Base-by-base conservation (phyloP, 1,139 yeast species). In the Geotrichum fermentans region DNA sequence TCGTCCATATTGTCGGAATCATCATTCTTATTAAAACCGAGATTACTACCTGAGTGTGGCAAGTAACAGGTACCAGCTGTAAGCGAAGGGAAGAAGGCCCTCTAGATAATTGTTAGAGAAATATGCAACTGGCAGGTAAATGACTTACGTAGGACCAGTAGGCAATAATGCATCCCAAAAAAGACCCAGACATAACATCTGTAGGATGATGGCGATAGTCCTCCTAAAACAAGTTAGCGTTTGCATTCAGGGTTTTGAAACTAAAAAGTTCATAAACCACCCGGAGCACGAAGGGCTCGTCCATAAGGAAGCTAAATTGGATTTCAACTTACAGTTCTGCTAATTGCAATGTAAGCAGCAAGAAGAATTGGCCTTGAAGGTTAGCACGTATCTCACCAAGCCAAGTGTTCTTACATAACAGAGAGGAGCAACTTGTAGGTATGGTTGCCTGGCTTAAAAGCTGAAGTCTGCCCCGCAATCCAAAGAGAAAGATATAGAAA, bases 121-220 rank as follows among this genome's bases (percentile, higher is more conserved):
- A n/a, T 16, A n/a, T 24, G 18, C 17, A 2, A 6, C 11, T 6
- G 22, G 6, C 2, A 16, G 13, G 20, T 11, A 4, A 17, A 34
- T 30, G 4, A 44, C 49, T 43, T 16, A 49, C 52, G 54, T 80
- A 82, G 2, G 74, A 59, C 55, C 73, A 67, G 64, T 71, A 68
- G 1, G 82, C 81, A 36, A 80, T 60, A 1, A 64, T 51, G 2
- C 68, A 56, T 2, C 88, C 88, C 11, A 83, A 61, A 1, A 69
- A n/a, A 0, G 74, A 66, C 1, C 95, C 95, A 43, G 79, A 63
- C 1, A 78, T 56, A 16, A 86, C 75, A 62, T 86, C 95, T 32
- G 77, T 68, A 59, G 80, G 82, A 63, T 84, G 89, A 60, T 86
- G 95, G 59, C 90, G 72, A 62, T 83, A 84, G 61, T 86, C 95